Conservation (phyloP, 2,329 filamentous ascomycete species). For the Xylogone sp. region DNA sequence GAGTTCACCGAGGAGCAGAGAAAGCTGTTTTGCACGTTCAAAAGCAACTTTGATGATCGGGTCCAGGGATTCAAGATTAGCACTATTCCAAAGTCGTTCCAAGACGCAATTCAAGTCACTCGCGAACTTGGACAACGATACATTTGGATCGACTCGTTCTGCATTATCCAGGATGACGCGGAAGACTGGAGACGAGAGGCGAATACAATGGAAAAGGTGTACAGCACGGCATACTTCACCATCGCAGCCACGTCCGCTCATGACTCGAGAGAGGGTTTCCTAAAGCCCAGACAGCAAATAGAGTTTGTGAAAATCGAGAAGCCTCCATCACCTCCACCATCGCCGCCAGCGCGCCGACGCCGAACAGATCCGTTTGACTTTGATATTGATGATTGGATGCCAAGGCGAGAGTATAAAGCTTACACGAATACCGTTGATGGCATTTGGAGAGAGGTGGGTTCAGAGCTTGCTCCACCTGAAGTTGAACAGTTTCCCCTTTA, state of each 20-base stretch:
- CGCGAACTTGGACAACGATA: conserved; percentile 13
- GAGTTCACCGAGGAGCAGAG: background rate
- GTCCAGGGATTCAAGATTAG: background rate
- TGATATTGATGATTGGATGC: too few species aligned
- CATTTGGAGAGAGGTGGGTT: too few species aligned
- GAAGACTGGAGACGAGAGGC: background rate
- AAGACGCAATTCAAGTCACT: conserved; percentile 15
- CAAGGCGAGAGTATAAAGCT: too few species aligned
- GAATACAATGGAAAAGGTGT: background rate
- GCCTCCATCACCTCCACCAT: too few species aligned
- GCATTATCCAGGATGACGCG: conserved; percentile 3
- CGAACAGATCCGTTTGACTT: too few species aligned
- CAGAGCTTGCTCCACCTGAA: too few species aligned
- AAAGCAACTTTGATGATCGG: background rate
- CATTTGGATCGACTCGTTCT: conserved; percentile 10
- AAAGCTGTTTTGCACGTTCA: background rate
- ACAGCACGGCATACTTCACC: background rate
- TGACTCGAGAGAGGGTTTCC: too few species aligned
- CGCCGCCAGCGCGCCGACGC: too few species aligned
- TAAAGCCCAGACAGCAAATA: too few species aligned
- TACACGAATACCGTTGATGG: too few species aligned
- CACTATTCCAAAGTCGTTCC: conserved; percentile 9
- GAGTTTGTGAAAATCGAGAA: too few species aligned
- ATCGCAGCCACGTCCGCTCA: background rate
- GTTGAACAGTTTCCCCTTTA: too few species aligned